Base-by-base conservation (phyloP, 2,329 filamentous ascomycete genomes). In the Esteya vermicola region DNA sequence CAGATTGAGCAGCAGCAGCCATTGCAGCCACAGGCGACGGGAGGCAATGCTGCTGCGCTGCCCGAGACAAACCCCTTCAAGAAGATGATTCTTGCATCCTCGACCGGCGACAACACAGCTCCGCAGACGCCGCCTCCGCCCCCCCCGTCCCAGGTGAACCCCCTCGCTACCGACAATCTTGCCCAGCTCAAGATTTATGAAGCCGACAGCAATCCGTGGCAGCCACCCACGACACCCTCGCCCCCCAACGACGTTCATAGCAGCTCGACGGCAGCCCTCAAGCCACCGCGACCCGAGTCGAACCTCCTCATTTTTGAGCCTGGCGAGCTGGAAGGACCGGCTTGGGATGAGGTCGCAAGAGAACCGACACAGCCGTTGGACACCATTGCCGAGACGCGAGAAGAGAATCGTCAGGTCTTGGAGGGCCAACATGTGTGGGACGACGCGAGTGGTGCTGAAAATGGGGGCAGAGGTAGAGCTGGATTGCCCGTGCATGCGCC, bases 11-110 rank as follows among this genome's bases (percentile, higher is more conserved):
- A n/a, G n/a, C n/a, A n/a, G n/a, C n/a, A n/a, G n/a, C n/a, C n/a
- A n/a, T n/a, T n/a, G 14, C 28, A 31, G 28, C 28, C 28, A 14
- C 9, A n/a, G 8, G 28, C 7, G 9, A 31, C 9, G 28, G 9
- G 7, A 12, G 45, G 34, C 39, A 39, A 39, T 6, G 41, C 30
- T 16, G 42, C 41, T 4, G 26, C 33, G 23, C 44, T 45, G 41
- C 45, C 52, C 18, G 54, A 67, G 42, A 72, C 68, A 18, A 75
- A 75, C 39, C 70, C 70, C 0, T 75, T 75, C 51, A 68, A 67
- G 44, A 64, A 67, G 41, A 69, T 68, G 46, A 56, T 56, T 4
- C 42, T 60, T 4, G 47, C 36, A 3, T 16, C 14, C 18, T 33
- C 30, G 16, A 33, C 33, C 31, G 38, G 33, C 42, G 33, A 16